Percentiles rank a stretch among this genome's conserved stretches.
Evolutionary conservation across 2,329 filamentous ascomycete species (phyloP).

Genomic region (Colletotrichum ledebouriae): DNA sequence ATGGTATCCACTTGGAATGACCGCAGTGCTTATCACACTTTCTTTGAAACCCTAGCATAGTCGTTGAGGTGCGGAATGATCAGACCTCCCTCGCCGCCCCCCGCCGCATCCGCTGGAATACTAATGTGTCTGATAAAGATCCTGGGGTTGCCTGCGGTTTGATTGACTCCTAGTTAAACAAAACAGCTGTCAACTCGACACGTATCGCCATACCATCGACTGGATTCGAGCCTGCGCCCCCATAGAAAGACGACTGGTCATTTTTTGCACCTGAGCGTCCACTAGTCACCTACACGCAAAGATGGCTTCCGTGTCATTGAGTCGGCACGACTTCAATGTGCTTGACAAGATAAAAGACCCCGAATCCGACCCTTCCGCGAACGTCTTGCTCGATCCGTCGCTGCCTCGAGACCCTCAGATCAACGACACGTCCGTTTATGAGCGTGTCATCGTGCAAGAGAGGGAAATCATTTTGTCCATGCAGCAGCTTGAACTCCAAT

Average conservation of each 20-base stretch:
- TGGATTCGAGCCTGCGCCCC: not conserved
- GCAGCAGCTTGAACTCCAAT: constrained; percentile 67
- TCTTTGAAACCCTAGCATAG: constrained; percentile 40
- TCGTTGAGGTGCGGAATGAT: constrained; percentile 41
- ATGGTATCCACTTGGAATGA: constrained; percentile 16
- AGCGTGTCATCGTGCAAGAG: constrained; percentile 64
- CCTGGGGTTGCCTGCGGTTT: not conserved
- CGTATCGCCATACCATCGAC: not conserved
- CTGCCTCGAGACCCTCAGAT: constrained; percentile 71
- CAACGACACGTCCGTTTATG: constrained; percentile 64
- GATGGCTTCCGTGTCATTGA: constrained; percentile 67
- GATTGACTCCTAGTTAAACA: not conserved
- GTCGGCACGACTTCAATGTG: constrained; percentile 70
- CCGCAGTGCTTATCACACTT: constrained; percentile 16
- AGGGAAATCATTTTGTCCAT: constrained; percentile 66
- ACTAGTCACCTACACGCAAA: not conserved
- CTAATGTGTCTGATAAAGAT: constrained; percentile 23
- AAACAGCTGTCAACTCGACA: constrained; percentile 1
- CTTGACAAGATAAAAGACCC: constrained; percentile 77
- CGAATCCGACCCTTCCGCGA: constrained; percentile 69
- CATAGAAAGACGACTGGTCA: not conserved
- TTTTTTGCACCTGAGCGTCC: not conserved
- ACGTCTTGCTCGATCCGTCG: constrained; percentile 66
- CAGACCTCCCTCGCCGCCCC: constrained; percentile 7
- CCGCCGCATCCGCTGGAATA: constrained; percentile 9